Evolutionary conservation across 2,329 filamentous ascomycete species (phyloP).

Genomic region (Pestalotiopsis sp.): DNA sequence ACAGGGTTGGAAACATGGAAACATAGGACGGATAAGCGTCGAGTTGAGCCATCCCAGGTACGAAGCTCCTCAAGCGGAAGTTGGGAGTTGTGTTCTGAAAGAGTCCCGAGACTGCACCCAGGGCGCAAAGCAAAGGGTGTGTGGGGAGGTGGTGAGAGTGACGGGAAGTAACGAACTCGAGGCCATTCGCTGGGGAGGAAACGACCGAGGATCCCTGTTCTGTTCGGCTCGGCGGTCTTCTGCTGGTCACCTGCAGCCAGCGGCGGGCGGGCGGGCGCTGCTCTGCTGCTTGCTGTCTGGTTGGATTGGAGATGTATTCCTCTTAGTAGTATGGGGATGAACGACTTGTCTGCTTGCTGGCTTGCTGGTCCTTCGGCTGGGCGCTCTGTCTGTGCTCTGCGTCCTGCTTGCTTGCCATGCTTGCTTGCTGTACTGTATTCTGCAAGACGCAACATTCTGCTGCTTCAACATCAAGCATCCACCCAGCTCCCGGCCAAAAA

Average conservation of each 20-base stretch:
- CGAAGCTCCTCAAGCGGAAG: slow-evolving; percentile 12
- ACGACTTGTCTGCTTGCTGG: not conserved
- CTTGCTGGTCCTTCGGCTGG: not conserved
- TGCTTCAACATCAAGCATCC: not conserved
- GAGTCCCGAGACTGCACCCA: slow-evolving; percentile 10
- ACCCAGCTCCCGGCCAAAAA: not conserved
- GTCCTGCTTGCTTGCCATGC: not conserved
- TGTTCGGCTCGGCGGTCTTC: slow-evolving; percentile 13
- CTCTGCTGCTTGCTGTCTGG: not conserved
- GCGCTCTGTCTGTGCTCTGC: not conserved
- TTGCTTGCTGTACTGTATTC: not conserved
- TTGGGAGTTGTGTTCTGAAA: slow-evolving; percentile 11
- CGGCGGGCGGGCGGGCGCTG: not conserved
- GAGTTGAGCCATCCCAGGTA: slow-evolving; percentile 11
- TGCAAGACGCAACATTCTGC: not conserved
- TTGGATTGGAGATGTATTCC: not conserved
- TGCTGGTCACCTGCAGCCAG: slow-evolving; percentile 14
- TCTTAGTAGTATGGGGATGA: not conserved
- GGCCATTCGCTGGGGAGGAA: slow-evolving; percentile 24
- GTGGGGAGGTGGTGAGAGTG: slow-evolving; percentile 21
- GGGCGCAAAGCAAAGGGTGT: slow-evolving; percentile 11
- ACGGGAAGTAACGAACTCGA: slow-evolving; percentile 19
- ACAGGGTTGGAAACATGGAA: slow-evolving; percentile 7
- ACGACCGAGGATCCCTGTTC: slow-evolving; percentile 14
- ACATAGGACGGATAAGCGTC: slow-evolving; percentile 10